Evolutionary conservation across 2,329 filamentous ascomycete genomes (phyloP).

Genomic region (Pseudogymnoascus pannorum): DNA sequence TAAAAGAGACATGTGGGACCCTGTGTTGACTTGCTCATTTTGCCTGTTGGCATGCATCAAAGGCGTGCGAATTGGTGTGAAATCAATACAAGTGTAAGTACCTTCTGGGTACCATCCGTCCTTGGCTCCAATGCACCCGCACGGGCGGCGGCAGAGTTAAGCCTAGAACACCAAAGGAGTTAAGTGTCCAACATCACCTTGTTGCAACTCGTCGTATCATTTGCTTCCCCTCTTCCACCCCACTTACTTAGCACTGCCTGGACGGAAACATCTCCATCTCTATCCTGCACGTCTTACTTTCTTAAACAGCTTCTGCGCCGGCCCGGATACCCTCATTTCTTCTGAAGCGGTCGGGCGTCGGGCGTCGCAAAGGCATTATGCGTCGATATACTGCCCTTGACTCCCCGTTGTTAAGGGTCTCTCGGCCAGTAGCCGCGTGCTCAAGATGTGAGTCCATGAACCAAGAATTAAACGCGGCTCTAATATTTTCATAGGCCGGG

Average conservation of each 20-base stretch:
- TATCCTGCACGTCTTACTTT: conserved; percentile 8
- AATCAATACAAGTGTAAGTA: neutral
- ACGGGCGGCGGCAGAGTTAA: conserved; percentile 4
- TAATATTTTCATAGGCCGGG: conserved; percentile 47
- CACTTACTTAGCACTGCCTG: conserved; percentile 2
- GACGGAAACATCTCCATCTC: conserved; percentile 7
- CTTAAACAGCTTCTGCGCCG: conserved; percentile 4
- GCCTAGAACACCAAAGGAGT: conserved; percentile 8
- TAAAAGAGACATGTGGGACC: neutral
- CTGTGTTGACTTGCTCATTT: neutral
- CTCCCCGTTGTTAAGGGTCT: conserved; percentile 61
- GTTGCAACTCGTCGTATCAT: conserved; percentile 8
- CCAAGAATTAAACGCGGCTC: conserved; percentile 3
- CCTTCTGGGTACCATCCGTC: neutral
- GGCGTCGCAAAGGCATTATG: neutral
- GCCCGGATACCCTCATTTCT: conserved; percentile 5
- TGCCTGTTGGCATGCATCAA: neutral
- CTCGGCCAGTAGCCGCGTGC: conserved; percentile 71
- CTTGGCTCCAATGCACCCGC: conserved; percentile 8
- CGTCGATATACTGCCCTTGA: conserved; percentile 18
- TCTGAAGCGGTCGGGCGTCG: neutral
- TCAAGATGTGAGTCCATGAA: conserved; percentile 53
- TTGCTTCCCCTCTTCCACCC: conserved; percentile 4
- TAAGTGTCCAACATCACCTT: conserved; percentile 5
- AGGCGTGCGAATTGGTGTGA: neutral